Evolutionary conservation across 2,329 filamentous ascomycete species (phyloP).

Genomic region (Aurifilum marmelostoma): DNA sequence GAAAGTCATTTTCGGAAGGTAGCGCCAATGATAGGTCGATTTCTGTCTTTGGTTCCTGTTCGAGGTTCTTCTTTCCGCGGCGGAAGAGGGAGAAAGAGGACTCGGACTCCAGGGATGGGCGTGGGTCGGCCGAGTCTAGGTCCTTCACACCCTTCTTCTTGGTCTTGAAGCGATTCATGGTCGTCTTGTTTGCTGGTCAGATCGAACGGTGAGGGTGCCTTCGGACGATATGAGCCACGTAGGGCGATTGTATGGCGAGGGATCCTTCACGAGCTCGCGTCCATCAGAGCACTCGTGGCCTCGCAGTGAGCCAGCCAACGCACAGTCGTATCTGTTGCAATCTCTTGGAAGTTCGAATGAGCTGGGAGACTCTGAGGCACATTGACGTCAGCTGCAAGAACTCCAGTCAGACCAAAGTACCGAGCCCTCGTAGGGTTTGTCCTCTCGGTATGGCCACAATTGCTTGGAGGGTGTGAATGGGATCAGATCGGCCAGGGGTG

Average conservation of each 20-base stretch:
- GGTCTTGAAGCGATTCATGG: constrained; percentile 77
- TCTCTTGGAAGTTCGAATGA: constrained; percentile 7
- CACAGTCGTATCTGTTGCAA: neutral
- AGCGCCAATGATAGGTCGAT: constrained; percentile 75
- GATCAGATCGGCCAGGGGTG: neutral
- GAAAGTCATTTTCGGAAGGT: constrained; percentile 85
- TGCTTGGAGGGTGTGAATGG: neutral
- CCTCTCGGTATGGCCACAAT: neutral
- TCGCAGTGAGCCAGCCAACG: constrained; percentile 2
- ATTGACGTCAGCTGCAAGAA: constrained; percentile 4
- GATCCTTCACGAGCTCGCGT: constrained; percentile 15
- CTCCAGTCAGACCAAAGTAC: neutral
- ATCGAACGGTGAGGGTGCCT: constrained; percentile 15
- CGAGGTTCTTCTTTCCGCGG: constrained; percentile 56
- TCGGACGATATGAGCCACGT: neutral
- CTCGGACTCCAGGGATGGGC: constrained; percentile 56
- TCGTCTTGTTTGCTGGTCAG: constrained; percentile 28
- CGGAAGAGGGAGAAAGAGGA: constrained; percentile 59
- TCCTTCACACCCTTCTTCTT: constrained; percentile 70
- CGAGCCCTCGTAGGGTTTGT: neutral
- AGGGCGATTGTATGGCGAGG: constrained; percentile 8
- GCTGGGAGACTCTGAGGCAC: constrained; percentile 14
- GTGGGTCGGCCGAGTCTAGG: constrained; percentile 44
- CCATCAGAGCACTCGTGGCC: constrained; percentile 21
- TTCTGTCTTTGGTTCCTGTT: constrained; percentile 63